Conservation (phyloP, 768 basidiomycete species). For the Neoboletus magnificus region DNA sequence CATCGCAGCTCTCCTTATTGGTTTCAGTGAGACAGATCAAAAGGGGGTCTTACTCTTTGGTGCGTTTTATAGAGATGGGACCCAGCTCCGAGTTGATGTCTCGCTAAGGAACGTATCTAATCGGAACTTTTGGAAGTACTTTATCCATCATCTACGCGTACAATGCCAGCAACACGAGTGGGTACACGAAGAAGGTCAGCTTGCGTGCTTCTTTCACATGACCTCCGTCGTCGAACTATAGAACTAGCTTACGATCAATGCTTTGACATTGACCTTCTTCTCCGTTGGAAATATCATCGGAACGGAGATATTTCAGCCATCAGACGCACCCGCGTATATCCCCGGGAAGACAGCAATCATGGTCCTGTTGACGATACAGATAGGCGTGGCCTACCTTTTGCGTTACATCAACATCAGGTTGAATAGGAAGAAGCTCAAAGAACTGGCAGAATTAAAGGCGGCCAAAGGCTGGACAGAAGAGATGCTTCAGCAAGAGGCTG, state of each 20-base stretch:
- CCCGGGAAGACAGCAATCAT: conserved; percentile 36
- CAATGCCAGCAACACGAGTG: conserved; percentile 26
- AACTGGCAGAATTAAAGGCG: conserved; percentile 13
- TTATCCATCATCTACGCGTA: conserved; percentile 27
- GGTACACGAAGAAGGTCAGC: conserved; percentile 28
- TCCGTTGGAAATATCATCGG: conserved; percentile 24
- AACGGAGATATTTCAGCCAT: conserved; percentile 23
- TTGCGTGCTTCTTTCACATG: no score
- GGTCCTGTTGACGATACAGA: conserved; percentile 23
- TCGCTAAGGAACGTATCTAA: conserved; percentile 14
- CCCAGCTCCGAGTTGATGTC: neutral
- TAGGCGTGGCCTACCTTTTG: conserved; percentile 21
- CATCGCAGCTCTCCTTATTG: conserved; percentile 20
- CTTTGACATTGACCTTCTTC: conserved; percentile 16
- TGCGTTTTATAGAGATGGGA: neutral
- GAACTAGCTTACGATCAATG: conserved; percentile 20
- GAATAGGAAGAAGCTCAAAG: conserved; percentile 18
- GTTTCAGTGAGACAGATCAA: conserved; percentile 17
- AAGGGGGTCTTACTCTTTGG: conserved; percentile 22
- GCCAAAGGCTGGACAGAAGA: conserved; percentile 24
- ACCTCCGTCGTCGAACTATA: neutral
- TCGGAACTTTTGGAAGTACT: conserved; percentile 25
- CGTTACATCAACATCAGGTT: conserved; percentile 20
- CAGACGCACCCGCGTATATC: conserved; percentile 26
- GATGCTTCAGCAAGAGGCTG: conserved; percentile 22